These are phyloP conservation scores for Cyclotella kingstonii DNA, from an alignment of 108 stramenopile genomes.

Conservation along the genomic window DNA sequence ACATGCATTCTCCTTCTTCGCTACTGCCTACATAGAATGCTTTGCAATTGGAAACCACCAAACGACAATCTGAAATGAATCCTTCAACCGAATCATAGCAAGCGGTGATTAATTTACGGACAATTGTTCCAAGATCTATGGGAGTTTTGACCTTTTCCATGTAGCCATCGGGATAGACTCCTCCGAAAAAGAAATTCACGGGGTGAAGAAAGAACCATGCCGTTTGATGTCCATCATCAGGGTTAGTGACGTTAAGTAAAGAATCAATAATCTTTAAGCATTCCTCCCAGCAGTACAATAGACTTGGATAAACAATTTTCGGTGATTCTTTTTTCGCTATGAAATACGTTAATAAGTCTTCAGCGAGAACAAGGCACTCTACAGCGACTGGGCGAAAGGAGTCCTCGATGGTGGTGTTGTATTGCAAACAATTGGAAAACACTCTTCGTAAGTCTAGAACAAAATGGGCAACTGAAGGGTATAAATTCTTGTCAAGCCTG, in stretches of 20 bases:
- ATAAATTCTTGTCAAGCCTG: slow-evolving; percentile 65
- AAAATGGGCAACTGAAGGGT: slow-evolving; percentile 61
- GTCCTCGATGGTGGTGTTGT: slow-evolving; percentile 63
- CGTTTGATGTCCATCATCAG: slow-evolving; percentile 63
- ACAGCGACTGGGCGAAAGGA: slow-evolving; percentile 63
- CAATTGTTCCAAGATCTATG: slow-evolving; percentile 78
- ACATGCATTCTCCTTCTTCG: slow-evolving; percentile 53
- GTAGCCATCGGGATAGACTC: slow-evolving; percentile 64
- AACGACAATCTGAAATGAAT: slow-evolving; percentile 70
- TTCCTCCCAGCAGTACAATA: slow-evolving; percentile 80
- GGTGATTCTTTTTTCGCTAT: slow-evolving; percentile 53
- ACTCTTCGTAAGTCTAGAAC: slow-evolving; percentile 74
- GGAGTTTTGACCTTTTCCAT: slow-evolving; percentile 61
- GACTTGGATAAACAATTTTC: slow-evolving; percentile 57
- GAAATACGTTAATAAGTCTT: slow-evolving; percentile 66
- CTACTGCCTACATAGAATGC: slow-evolving; percentile 53
- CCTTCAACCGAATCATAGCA: slow-evolving; percentile 49
- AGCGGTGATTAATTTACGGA: slow-evolving; percentile 67
- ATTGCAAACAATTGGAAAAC: slow-evolving; percentile 79
- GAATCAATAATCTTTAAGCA: slow-evolving; percentile 63
- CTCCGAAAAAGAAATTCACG: slow-evolving; percentile 66
- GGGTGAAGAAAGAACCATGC: slow-evolving; percentile 78
- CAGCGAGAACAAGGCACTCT: slow-evolving; percentile 49
- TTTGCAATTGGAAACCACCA: slow-evolving; percentile 69
- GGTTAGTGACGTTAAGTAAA: slow-evolving; percentile 64